Conservation (phyloP, 805 yeast species). For the Yamadazyma kitorensis region DNA sequence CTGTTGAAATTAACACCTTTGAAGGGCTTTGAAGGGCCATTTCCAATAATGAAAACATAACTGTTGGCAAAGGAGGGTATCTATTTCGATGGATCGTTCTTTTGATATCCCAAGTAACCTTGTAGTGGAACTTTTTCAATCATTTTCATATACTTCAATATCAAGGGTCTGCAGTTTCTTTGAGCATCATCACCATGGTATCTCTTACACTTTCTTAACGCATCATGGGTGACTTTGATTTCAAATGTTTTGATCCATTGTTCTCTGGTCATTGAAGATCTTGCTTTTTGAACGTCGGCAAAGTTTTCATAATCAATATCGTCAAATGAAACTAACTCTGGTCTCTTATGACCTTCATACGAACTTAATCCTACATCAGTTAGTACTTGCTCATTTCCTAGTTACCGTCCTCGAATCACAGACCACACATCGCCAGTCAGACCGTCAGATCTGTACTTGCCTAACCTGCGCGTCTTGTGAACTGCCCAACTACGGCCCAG, state of each 20-base stretch:
- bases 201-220: slow-evolving; percentile 75
- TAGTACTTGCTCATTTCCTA: no score
- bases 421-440: no score
- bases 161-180: slow-evolving; percentile 78
- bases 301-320: slow-evolving; percentile 73
- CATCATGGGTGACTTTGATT: slow-evolving; percentile 65
- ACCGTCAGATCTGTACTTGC: no score
- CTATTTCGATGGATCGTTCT: slow-evolving; percentile 74
- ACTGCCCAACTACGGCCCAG: no score
- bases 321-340: slow-evolving; percentile 78
- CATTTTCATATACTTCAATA: slow-evolving; percentile 75
- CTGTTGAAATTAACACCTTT: no score
- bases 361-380: slow-evolving; percentile 24
- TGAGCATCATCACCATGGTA: slow-evolving; percentile 46
- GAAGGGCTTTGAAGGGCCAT: no score
- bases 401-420: no score
- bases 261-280: slow-evolving; percentile 73
- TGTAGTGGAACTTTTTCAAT: slow-evolving; percentile 63
- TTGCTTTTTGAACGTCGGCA: slow-evolving; percentile 65
- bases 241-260: slow-evolving; percentile 74
- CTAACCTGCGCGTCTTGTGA: no score
- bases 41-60: no score
- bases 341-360: slow-evolving; percentile 47
- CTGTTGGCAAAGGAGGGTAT: no score
- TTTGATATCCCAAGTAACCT: slow-evolving; percentile 83